Percentiles rank a stretch among this genome's conserved stretches.
Evolutionary conservation across 1,284 basidiomycete genomes (phyloP).

Genomic region (Boletus sp.): DNA sequence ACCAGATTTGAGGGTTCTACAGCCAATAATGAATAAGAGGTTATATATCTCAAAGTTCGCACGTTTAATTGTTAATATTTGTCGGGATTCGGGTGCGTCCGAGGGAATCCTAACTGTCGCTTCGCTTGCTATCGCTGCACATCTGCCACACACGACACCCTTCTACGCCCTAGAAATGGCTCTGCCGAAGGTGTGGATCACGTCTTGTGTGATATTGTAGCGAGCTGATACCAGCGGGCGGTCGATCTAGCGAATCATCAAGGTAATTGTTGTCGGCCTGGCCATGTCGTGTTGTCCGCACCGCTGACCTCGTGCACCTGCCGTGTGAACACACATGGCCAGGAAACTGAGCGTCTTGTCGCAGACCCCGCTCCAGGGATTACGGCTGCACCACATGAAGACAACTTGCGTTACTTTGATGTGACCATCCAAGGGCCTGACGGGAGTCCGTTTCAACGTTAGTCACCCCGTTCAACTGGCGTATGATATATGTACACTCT

Average conservation of each 20-base stretch:
- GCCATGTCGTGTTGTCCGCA: conserved; percentile 17
- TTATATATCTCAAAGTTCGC: too few relatives aligned
- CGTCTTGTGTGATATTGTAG: neutral
- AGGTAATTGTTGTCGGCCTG: conserved; percentile 36
- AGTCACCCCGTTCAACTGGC: conserved; percentile 31
- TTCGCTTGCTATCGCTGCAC: conserved; percentile 17
- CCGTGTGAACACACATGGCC: conserved; percentile 2
- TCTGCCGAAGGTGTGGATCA: conserved; percentile 27
- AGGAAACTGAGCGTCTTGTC: conserved; percentile 97
- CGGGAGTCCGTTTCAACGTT: conserved; percentile 92
- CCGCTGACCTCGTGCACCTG: conserved; percentile 19
- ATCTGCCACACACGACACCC: conserved; percentile 16
- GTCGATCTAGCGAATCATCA: conserved; percentile 50
- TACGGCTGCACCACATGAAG: conserved; percentile 89
- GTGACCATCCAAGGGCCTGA: conserved; percentile 94
- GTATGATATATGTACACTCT: conserved; percentile 2
- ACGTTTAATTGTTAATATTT: neutral
- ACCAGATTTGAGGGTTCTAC: too few relatives aligned
- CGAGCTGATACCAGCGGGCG: conserved; percentile 15
- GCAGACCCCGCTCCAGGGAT: conserved; percentile 97
- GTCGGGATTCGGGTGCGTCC: conserved; percentile 20
- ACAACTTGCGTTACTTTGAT: conserved; percentile 98
- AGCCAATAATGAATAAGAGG: too few relatives aligned
- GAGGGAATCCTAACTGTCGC: conserved; percentile 2
- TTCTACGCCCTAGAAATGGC: conserved; percentile 27